phyloP scores from a whole-genome alignment of 257 asterid genomes.

The Parsonsia alboflavescens region DNA sequence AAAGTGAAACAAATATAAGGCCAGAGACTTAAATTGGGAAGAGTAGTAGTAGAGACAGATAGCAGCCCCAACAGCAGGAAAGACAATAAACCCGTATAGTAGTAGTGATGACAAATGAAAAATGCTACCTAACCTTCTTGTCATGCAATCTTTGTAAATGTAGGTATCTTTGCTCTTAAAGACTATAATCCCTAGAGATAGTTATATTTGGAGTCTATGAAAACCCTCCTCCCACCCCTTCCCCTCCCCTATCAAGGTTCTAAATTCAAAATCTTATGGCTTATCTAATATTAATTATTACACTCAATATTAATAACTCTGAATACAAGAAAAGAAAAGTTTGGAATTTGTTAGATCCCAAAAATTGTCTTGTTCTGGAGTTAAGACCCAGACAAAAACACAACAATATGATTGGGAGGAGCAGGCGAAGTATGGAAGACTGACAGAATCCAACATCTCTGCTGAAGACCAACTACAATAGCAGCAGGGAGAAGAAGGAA shows the following conservation, averaged over 20 bases:
- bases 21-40: conserved; percentile 31
- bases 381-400: conserved; percentile 13
- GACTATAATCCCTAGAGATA: conserved; percentile 14
- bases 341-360: conserved; percentile 22
- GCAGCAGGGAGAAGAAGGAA: background rate
- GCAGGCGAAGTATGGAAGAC: conserved; percentile 12
- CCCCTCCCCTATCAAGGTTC: background rate
- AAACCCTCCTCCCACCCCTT: background rate
- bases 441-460: conserved; percentile 16
- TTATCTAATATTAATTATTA: no score
- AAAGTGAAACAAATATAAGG: conserved; percentile 24
- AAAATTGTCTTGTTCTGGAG: conserved; percentile 15
- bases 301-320: no score
- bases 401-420: conserved; percentile 15
- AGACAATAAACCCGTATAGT: background rate
- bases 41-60: conserved; percentile 20
- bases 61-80: background rate
- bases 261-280: no score
- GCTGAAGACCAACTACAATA: background rate
- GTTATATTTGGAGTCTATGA: conserved; percentile 10
- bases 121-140: conserved; percentile 14
- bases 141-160: conserved; percentile 26
- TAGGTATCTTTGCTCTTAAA: conserved; percentile 23
- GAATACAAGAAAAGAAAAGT: background rate
- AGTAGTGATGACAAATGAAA: conserved; percentile 1